Percentiles rank a stretch among this genome's conserved stretches.
Conservation (phyloP, 2,329 filamentous ascomycete species). For the Aspergillus clavatus region DNA sequence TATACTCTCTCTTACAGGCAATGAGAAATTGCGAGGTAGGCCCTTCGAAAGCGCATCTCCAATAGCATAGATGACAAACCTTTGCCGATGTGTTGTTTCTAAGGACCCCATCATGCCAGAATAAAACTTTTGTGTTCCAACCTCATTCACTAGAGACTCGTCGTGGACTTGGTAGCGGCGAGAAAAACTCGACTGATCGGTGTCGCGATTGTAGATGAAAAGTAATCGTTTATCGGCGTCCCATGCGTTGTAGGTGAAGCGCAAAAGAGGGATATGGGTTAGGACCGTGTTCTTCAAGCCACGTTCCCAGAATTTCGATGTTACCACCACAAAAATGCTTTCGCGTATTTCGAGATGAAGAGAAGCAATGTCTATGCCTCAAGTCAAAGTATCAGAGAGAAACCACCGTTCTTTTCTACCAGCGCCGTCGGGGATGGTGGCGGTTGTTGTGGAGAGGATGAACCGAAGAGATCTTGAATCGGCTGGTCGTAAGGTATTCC, state of each 20-base stretch:
- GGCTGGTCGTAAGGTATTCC: slow-evolving; percentile 15
- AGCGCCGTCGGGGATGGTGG: slow-evolving; percentile 18
- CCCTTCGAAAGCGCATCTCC: not conserved
- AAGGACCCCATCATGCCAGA: slow-evolving; percentile 37
- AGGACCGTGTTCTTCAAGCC: too few species aligned
- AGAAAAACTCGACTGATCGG: not conserved
- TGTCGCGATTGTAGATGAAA: not conserved
- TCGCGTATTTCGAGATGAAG: too few species aligned
- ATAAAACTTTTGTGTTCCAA: not conserved
- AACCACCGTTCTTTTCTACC: slow-evolving; percentile 14
- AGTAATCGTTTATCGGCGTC: too few species aligned
- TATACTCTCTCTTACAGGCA: slow-evolving; percentile 1
- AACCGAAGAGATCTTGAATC: slow-evolving; percentile 11
- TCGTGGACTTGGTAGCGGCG: not conserved
- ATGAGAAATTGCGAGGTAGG: too few species aligned
- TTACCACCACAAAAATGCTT: too few species aligned
- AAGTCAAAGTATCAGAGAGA: slow-evolving; percentile 6
- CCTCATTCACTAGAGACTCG: not conserved
- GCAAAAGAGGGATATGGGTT: too few species aligned
- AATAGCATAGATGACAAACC: slow-evolving; percentile 22
- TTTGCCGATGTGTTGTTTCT: slow-evolving; percentile 35
- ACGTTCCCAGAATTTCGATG: too few species aligned
- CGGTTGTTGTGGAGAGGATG: slow-evolving; percentile 11
- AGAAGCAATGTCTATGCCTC: not conserved
- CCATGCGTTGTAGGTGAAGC: too few species aligned